Evolutionary conservation across 2,329 filamentous ascomycete species (phyloP).

Genomic region (Alternaria longipes): DNA sequence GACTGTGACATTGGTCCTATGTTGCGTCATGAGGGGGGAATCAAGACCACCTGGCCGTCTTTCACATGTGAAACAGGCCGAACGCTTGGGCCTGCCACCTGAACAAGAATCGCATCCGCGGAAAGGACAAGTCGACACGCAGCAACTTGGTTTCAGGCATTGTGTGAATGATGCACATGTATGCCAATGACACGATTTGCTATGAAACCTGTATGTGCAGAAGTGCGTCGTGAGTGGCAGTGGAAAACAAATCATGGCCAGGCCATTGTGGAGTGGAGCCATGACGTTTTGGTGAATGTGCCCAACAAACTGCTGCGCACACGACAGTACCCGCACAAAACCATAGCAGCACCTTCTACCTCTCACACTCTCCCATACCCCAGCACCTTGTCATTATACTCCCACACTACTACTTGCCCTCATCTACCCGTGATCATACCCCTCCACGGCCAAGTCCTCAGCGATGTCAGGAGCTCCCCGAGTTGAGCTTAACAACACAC

Average conservation of each 20-base stretch:
- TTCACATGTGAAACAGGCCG: constrained; percentile 28
- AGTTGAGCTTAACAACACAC: constrained; percentile 40
- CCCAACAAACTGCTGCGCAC: constrained; percentile 26
- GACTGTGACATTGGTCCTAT: not conserved
- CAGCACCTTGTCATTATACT: not conserved
- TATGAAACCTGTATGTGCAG: constrained; percentile 23
- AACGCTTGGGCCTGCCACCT: constrained; percentile 8
- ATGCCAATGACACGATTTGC: constrained; percentile 24
- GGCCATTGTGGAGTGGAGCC: constrained; percentile 13
- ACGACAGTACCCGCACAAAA: constrained; percentile 26
- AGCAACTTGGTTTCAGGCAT: constrained; percentile 3
- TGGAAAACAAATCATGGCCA: constrained; percentile 18
- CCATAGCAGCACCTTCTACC: constrained; percentile 5
- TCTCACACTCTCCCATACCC: constrained; percentile 9
- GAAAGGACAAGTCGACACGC: constrained; percentile 3
- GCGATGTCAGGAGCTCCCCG: constrained; percentile 46
- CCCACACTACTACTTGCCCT: not conserved
- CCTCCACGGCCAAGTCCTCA: constrained; percentile 3
- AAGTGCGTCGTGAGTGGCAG: constrained; percentile 13
- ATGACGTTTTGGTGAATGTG: constrained; percentile 20
- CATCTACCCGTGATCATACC: constrained; percentile 9
- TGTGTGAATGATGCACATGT: not conserved
- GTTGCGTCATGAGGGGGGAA: constrained; percentile 24
- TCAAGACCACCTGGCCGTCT: constrained; percentile 7
- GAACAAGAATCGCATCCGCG: constrained; percentile 1